These are phyloP conservation scores for Lachancea lanzarotensis DNA, from an alignment of 805 yeast genomes.

Conservation along the genomic window DNA sequence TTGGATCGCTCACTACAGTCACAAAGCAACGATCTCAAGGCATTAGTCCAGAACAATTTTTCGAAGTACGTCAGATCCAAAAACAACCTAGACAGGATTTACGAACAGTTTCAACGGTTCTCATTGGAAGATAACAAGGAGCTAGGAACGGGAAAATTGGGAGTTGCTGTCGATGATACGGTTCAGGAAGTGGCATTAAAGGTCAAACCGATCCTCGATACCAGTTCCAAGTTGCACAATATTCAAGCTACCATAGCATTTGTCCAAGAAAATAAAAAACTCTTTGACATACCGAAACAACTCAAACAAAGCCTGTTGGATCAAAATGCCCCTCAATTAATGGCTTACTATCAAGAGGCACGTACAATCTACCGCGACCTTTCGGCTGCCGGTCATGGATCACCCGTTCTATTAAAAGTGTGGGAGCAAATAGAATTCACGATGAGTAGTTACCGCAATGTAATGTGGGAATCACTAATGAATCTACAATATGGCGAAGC, in stretches of 20 bases:
- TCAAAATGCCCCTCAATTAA: constrained; percentile 51
- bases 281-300: constrained; percentile 52
- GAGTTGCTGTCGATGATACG: constrained; percentile 42
- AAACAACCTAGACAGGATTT: constrained; percentile 54
- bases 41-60: constrained; percentile 52
- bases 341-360: constrained; percentile 53
- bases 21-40: constrained; percentile 44
- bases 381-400: constrained; percentile 8
- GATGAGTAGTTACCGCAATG: constrained; percentile 47
- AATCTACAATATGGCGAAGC: constrained; percentile 13
- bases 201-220: constrained; percentile 53
- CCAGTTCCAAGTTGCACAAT: constrained; percentile 42
- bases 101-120: constrained; percentile 40
- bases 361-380: constrained; percentile 25
- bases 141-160: constrained; percentile 31
- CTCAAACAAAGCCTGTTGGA: constrained; percentile 38
- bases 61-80: constrained; percentile 60
- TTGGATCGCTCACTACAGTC: constrained; percentile 45
- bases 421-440: constrained; percentile 52
- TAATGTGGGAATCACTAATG: constrained; percentile 45
- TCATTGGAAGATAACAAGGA: constrained; percentile 29
- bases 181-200: constrained; percentile 46
- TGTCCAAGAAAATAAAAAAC: constrained; percentile 45
- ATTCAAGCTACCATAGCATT: constrained; percentile 44
- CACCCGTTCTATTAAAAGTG: constrained; percentile 41